These are phyloP conservation scores for Neofusicoccum sp. DNA, from an alignment of 2,329 filamentous ascomycete genomes.

Conservation along the genomic window DNA sequence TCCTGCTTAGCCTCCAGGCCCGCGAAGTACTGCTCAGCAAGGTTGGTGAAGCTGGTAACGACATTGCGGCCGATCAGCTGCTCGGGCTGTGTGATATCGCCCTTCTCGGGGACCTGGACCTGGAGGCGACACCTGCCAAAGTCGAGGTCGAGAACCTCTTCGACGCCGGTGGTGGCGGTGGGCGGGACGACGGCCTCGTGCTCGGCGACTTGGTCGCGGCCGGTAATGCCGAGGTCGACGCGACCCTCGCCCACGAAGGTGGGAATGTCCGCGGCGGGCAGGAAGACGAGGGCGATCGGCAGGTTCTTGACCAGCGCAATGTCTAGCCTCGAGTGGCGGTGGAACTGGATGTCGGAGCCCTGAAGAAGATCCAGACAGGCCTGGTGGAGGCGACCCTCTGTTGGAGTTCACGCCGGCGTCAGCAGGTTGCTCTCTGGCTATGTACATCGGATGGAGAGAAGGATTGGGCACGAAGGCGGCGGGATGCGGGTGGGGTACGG, in stretches of 20 bases:
- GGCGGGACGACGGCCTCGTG: conserved; percentile 69
- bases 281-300: conserved; percentile 92
- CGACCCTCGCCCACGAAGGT: conserved; percentile 95
- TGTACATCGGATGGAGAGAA: not conserved
- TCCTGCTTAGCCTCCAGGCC: conserved; percentile 63
- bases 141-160: conserved; percentile 85
- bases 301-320: conserved; percentile 98
- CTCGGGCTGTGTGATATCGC: conserved; percentile 66
- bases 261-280: conserved; percentile 95
- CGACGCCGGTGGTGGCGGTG: conserved; percentile 59
- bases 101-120: conserved; percentile 94
- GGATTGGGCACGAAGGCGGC: conserved; percentile 1
- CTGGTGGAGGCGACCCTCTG: conserved; percentile 91
- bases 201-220: conserved; percentile 88
- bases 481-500: conserved; percentile 46
- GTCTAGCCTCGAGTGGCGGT: conserved; percentile 90
- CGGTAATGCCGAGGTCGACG: conserved; percentile 93
- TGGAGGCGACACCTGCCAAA: conserved; percentile 93
- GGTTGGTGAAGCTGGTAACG: conserved; percentile 89
- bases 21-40: conserved; percentile 83
- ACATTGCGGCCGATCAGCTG: conserved; percentile 91
- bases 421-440: not conserved
- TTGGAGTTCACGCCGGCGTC: conserved; percentile 12
- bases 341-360: conserved; percentile 95
- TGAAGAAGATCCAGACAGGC: conserved; percentile 86